A percentile compares a stretch with the other conserved stretches of the same genome.
Evolutionary conservation across 345 rosid species (phyloP).

Genomic region (Sonneratia caseolaris): DNA sequence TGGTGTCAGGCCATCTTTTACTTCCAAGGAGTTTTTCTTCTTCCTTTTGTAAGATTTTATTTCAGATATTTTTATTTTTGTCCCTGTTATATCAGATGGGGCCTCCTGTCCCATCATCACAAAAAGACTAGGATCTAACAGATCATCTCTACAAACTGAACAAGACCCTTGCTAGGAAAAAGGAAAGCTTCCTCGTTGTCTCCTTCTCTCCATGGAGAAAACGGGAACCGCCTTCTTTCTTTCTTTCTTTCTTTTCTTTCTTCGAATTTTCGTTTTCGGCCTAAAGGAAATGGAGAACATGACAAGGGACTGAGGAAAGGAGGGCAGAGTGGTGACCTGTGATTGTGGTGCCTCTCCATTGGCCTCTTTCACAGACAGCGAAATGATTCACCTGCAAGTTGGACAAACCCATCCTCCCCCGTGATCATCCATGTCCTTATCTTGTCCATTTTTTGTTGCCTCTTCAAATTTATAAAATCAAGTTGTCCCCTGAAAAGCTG

Average conservation of each 20-base stretch:
- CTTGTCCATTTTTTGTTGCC: neutral
- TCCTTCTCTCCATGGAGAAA: neutral
- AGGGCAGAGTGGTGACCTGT: neutral
- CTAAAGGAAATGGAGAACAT: neutral
- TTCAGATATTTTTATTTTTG: too few species aligned
- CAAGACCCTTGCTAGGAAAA: neutral
- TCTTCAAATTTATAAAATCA: too few species aligned
- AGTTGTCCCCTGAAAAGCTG: too few species aligned
- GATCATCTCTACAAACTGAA: neutral
- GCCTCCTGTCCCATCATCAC: neutral
- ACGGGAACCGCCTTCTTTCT: too few species aligned
- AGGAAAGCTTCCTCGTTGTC: neutral
- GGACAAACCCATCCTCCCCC: neutral
- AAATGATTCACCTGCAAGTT: constrained; percentile 2
- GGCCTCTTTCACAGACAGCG: neutral
- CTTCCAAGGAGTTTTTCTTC: too few species aligned
- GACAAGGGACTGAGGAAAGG: neutral
- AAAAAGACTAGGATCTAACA: neutral
- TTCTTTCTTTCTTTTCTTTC: too few species aligned
- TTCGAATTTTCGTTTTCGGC: too few species aligned
- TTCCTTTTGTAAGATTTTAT: too few species aligned
- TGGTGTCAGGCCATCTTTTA: too few species aligned
- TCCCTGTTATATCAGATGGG: neutral
- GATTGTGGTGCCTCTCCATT: neutral
- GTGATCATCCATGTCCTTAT: neutral